Evolutionary conservation across 2,329 filamentous ascomycete genomes (phyloP).

Genomic region (Alternaria sp.): DNA sequence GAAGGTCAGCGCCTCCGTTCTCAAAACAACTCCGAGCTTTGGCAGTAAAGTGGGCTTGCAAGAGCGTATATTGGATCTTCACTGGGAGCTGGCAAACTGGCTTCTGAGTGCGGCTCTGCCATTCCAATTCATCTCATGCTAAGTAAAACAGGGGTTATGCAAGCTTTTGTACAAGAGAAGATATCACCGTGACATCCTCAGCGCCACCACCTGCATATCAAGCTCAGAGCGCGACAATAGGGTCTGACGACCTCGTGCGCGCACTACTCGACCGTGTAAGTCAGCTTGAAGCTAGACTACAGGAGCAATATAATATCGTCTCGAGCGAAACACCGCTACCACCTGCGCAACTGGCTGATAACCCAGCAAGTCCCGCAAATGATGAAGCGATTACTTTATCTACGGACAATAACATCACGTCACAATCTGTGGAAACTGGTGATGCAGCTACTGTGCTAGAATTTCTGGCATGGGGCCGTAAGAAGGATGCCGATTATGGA

Average conservation of each 20-base stretch:
- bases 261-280: conserved; percentile 35
- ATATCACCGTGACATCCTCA: background rate
- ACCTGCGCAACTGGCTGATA: background rate
- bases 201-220: conserved; percentile 3
- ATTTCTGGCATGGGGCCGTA: conserved; percentile 59
- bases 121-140: background rate
- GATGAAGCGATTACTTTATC: background rate
- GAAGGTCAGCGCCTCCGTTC: conserved; percentile 30
- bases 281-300: conserved; percentile 34
- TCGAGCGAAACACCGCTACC: background rate
- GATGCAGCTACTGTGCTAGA: conserved; percentile 59
- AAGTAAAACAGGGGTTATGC: conserved; percentile 18
- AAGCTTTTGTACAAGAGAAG: conserved; percentile 24
- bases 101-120: background rate
- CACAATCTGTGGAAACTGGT: background rate
- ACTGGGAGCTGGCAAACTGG: background rate
- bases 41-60: background rate
- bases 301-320: conserved; percentile 6
- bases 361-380: conserved; percentile 22
- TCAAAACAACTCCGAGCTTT: background rate
- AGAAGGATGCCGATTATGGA: conserved; percentile 48
- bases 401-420: background rate
- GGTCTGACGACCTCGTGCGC: conserved; percentile 18
- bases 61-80: background rate
- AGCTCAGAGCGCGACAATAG: background rate